Base-by-base conservation (phyloP, 306 rosid genomes). In the Adenanthera pavonina region DNA sequence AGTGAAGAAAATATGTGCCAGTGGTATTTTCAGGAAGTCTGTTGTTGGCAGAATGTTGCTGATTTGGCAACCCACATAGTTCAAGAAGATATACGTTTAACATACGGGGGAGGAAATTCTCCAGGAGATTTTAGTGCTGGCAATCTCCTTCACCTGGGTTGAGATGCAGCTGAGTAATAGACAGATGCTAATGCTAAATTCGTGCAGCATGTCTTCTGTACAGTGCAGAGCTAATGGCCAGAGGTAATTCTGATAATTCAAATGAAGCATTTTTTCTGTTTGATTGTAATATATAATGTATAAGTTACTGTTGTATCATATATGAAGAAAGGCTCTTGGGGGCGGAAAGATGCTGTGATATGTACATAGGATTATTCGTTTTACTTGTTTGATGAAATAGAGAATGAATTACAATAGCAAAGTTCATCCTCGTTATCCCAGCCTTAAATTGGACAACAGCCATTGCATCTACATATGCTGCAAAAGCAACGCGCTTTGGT, bases 121-220 rank as follows among this genome's bases (percentile, higher is more conserved):
- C 74, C 69, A 38, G 41, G 67, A 68, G 82, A 43, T 86, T 86
- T 76, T 77, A 38, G 57, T 59, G 78, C 47, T 74, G 75, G 78
- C 47, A 72, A 65, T 57, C 34, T 72, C 51, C 80, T 66, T 67
- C 43, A 20, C 72, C 53, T 67, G 69, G 72, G 17, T 66, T 62
- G 85, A 80, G 81, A 68, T 69, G 83, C 85, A 72, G 35, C 69
- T 76, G 69, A 69, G 80, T 57, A 61, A 72, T 60, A 65, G 40
- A 72, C 38, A 44, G 57, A 59, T 70, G 60, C 62, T 49, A 77
- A 76, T 57, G 77, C 69, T 62, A 65, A 77, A 62, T 76, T 48
- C 65, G 51, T 53, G 86, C 65, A n/a, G 84, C 59, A 51, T 62
- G 77, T 34, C 85, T 34, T 80, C 81, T 87, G 79, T 76, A 80